Evolutionary conservation across 2,329 filamentous ascomycete genomes (phyloP).

Genomic region (Oidium heveae): DNA sequence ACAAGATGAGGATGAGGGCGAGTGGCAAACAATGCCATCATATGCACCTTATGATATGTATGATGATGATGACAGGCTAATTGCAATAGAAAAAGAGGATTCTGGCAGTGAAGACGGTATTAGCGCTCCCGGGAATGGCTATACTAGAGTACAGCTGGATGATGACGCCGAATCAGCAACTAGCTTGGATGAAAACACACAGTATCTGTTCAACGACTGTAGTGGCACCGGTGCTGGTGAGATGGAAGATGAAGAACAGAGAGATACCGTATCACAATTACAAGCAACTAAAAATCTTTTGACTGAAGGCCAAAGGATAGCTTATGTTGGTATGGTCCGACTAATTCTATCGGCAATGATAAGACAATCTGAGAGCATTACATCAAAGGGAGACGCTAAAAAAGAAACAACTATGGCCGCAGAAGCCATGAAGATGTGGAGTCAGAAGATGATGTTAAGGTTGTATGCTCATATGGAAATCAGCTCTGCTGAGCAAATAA

Average conservation of each 20-base stretch:
- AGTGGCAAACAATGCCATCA: conserved; percentile 86
- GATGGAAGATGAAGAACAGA: conserved; percentile 49
- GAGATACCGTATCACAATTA: conserved; percentile 73
- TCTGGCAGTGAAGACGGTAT: conserved; percentile 46
- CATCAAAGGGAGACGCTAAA: conserved; percentile 45
- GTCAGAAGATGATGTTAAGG: conserved; percentile 92
- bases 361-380: conserved; percentile 36
- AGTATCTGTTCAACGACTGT: conserved; percentile 71
- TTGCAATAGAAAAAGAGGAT: conserved; percentile 55
- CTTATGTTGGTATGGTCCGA: conserved; percentile 77
- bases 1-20: conserved; percentile 33
- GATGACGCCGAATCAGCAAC: conserved; percentile 86
- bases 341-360: conserved; percentile 59
- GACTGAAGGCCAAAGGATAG: conserved; percentile 85
- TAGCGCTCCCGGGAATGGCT: conserved; percentile 79
- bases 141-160: conserved; percentile 83
- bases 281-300: conserved; percentile 87
- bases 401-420: conserved; percentile 44
- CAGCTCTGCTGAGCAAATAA: conserved; percentile 69
- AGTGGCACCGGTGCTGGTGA: conserved; percentile 31
- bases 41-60: conserved; percentile 87
- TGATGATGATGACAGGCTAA: conserved; percentile 69
- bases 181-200: conserved; percentile 91
- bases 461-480: conserved; percentile 95
- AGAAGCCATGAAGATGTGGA: conserved; percentile 82